A percentile compares a stretch with the other conserved stretches of the same genome.
Evolutionary conservation across 2,329 filamentous ascomycete genomes (phyloP).

Genomic region (Ustilaginoidea virens): DNA sequence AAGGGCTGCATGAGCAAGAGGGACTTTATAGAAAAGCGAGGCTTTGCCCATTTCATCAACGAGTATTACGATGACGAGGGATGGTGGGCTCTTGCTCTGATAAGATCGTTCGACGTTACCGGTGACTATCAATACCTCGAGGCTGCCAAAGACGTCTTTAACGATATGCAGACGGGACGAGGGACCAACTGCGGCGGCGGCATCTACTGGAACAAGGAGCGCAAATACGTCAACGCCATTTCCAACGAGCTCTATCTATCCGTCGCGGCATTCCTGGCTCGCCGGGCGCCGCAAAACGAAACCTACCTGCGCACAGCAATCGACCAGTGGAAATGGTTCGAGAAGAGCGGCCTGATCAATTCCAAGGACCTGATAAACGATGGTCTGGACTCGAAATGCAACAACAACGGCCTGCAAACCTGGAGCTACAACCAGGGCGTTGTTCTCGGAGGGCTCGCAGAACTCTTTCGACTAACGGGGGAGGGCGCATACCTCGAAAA

Average conservation of each 20-base stretch:
- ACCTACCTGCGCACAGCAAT: constrained; percentile 33
- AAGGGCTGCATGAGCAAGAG: constrained; percentile 17
- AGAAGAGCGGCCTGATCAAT: constrained; percentile 35
- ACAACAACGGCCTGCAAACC: constrained; percentile 33
- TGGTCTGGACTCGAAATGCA: constrained; percentile 30
- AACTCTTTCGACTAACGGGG: constrained; percentile 29
- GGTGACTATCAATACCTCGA: constrained; percentile 35
- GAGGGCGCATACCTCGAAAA: constrained; percentile 24
- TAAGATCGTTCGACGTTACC: constrained; percentile 40
- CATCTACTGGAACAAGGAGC: constrained; percentile 40
- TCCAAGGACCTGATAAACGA: constrained; percentile 34
- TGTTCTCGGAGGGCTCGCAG: constrained; percentile 37
- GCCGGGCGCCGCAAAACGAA: constrained; percentile 24
- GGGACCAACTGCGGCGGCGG: constrained; percentile 34
- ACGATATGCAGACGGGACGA: constrained; percentile 36
- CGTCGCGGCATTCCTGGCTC: constrained; percentile 36
- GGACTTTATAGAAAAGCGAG: constrained; percentile 17
- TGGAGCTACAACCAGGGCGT: constrained; percentile 46
- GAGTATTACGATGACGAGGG: constrained; percentile 44
- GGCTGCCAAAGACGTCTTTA: constrained; percentile 35
- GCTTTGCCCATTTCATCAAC: constrained; percentile 29
- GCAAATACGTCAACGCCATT: constrained; percentile 36
- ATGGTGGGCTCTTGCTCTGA: constrained; percentile 49
- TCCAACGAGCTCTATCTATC: constrained; percentile 42
- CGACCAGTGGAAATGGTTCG: constrained; percentile 38